Conservation (phyloP, 192 early-diverging fungal genomes). For the Rhizophagus sp. region DNA sequence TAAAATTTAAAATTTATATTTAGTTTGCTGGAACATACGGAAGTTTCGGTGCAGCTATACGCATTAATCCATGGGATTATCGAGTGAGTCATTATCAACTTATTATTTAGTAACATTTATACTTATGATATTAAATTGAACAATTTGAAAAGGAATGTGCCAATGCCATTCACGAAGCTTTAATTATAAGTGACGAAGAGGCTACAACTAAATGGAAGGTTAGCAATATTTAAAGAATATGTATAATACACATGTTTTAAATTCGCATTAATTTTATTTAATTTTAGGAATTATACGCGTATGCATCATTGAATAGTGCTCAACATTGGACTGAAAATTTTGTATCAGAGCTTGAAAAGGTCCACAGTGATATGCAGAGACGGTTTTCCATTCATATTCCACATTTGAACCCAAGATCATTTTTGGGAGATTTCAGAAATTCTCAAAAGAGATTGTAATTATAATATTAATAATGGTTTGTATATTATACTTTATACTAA, state of each 20-base stretch:
- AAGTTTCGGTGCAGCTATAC: constrained; percentile 75
- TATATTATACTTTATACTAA: not conserved
- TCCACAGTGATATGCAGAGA: constrained; percentile 48
- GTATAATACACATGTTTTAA: not conserved
- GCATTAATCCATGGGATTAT: constrained; percentile 98
- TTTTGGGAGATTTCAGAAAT: constrained; percentile 33
- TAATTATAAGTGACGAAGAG: constrained; percentile 81
- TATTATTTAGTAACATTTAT: not conserved
- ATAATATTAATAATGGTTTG: not conserved
- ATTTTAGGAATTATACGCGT: constrained; percentile 54
- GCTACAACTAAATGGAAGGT: constrained; percentile 71
- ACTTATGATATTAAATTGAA: not conserved
- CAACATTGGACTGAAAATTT: constrained; percentile 69
- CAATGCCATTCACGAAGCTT: constrained; percentile 85
- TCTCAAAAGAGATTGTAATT: constrained; percentile 52
- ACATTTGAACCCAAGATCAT: constrained; percentile 34
- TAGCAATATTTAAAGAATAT: not conserved
- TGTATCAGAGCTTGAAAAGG: constrained; percentile 53
- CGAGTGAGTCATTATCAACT: constrained; percentile 25
- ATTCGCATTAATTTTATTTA: not conserved
- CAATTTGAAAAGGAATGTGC: constrained; percentile 65
- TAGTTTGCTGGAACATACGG: constrained; percentile 95
- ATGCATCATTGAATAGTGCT: constrained; percentile 69
- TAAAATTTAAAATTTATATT: not conserved
- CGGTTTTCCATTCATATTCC: constrained; percentile 55